Percentiles rank a stretch among this genome's conserved stretches.
These are phyloP conservation scores for Ceriops zippeliana DNA, from an alignment of 345 rosid genomes.

Conservation along the genomic window DNA sequence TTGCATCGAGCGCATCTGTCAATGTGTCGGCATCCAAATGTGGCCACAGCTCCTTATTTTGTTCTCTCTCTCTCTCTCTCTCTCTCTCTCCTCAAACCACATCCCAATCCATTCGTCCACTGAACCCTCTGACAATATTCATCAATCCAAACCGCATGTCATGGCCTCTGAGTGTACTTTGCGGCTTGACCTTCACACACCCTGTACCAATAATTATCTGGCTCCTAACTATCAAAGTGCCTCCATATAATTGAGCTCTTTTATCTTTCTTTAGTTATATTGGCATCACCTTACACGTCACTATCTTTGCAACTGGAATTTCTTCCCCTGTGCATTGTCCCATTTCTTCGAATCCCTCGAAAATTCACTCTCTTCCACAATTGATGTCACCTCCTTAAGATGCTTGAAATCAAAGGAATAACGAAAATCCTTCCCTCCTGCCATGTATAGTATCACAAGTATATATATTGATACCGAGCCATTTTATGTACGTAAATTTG, in stretches of 20 bases:
- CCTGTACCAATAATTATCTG: slow-evolving; percentile 87
- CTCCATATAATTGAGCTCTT: slow-evolving; percentile 73
- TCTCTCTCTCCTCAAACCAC: slow-evolving; percentile 70
- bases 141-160: slow-evolving; percentile 83
- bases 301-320: slow-evolving; percentile 66
- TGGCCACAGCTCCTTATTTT: slow-evolving; percentile 81
- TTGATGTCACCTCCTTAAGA: slow-evolving; percentile 69
- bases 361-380: slow-evolving; percentile 79
- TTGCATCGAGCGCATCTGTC: slow-evolving; percentile 61
- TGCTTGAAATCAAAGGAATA: slow-evolving; percentile 88
- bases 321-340: slow-evolving; percentile 63
- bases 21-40: slow-evolving; percentile 78
- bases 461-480: too few relatives aligned
- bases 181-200: slow-evolving; percentile 88
- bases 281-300: slow-evolving; percentile 53
- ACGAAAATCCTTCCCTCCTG: slow-evolving; percentile 80
- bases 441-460: too few relatives aligned
- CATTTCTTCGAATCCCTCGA: slow-evolving; percentile 76
- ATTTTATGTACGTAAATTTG: too few relatives aligned
- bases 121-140: slow-evolving; percentile 75
- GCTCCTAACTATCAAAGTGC: slow-evolving; percentile 80
- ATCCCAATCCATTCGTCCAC: slow-evolving; percentile 94
- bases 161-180: slow-evolving; percentile 67
- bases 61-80: slow-evolving; percentile 36
- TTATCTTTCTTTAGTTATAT: slow-evolving; percentile 67